Evolutionary conservation across 2,329 filamentous ascomycete genomes (phyloP), one percentile per base, ranked within the genome.

Genomic region (Trichoderma sp.): DNA sequence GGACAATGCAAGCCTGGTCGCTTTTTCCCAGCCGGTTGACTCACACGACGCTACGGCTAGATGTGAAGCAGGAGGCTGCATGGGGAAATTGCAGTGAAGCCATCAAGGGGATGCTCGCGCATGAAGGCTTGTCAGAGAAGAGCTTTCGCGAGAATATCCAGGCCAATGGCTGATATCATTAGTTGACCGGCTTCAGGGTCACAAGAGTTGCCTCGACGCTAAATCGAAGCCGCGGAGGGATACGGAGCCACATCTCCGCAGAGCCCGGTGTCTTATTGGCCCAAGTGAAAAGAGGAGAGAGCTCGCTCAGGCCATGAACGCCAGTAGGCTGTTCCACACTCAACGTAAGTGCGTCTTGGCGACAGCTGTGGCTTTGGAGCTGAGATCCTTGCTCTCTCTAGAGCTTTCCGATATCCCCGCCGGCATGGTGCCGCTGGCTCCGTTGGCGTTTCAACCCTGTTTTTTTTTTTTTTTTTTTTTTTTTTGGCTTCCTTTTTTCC

Each of bases 51-150:
- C 60, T 50, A 64, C 60, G 22, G n/a, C 60, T 54, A 50, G 34
- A 37, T 37, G 19, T 52, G 34, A 64, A 64, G 50, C 48, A 22
- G 34, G 60, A 54, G 34, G 50, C n/a, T 64, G 50, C 50, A 64
- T 63, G 45, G 35, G 60, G 60, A 64, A 64, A 64, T 64, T 64
- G 60, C 60, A 54, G 17, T 54, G 60, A 64, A 45, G 60, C 50
- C 48, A 64, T 45, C 48, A 56, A 34, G 60, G 60, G 34, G 15
- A 12, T 7, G 22, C 35, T 56, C 27, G 17, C 25, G n/a, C 34
- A 32, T 32, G 17, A 34, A 54, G 50, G 35, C 60, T 34, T 56
- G 60, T 56, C 39, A 37, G n/a, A 54, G 17, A 15, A 32, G 50
- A 54, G 25, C 34, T 54, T 22, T 53, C 34, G 34, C 19, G 8